Evolutionary conservation across 116 monocot genomes (phyloP).

Genomic region (Iris pallida): DNA sequence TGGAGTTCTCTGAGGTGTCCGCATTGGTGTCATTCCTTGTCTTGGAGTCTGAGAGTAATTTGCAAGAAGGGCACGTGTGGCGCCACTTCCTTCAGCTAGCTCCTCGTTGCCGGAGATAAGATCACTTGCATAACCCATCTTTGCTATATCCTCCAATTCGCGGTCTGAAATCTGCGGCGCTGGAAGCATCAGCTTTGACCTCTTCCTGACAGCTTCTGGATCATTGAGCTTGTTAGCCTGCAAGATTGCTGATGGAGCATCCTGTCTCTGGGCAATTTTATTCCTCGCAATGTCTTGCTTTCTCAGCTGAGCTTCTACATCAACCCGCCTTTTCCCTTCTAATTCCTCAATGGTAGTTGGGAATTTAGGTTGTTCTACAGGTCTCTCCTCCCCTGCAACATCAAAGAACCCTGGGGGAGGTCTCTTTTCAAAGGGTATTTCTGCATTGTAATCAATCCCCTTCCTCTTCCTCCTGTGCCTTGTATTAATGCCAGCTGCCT

Average conservation of each 20-base stretch:
- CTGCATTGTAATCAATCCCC: constrained; percentile 92
- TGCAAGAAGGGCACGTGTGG: constrained; percentile 70
- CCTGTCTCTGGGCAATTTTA: constrained; percentile 77
- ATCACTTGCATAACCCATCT: constrained; percentile 84
- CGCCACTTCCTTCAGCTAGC: constrained; percentile 69
- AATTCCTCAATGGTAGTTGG: constrained; percentile 89
- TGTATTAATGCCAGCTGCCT: constrained; percentile 84
- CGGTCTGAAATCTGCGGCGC: constrained; percentile 89
- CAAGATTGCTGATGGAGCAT: constrained; percentile 75
- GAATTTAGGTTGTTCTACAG: constrained; percentile 48
- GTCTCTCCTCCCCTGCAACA: constrained; percentile 62
- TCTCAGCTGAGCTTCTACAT: constrained; percentile 76
- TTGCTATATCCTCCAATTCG: constrained; percentile 85
- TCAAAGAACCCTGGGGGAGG: constrained; percentile 87
- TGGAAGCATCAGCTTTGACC: constrained; percentile 85
- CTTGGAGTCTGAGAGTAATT: constrained; percentile 90
- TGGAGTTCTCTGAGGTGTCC: constrained; percentile 86
- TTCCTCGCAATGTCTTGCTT: constrained; percentile 89
- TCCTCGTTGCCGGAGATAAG: constrained; percentile 51
- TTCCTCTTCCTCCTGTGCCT: constrained; percentile 74
- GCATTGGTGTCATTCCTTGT: constrained; percentile 52
- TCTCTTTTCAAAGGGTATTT: constrained; percentile 94
- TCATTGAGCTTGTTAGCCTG: constrained; percentile 93
- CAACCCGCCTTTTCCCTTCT: constrained; percentile 84
- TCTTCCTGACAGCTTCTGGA: constrained; percentile 82